phyloP scores from a whole-genome alignment of 768 basidiomycete species.

The Boletus rubropictus region DNA sequence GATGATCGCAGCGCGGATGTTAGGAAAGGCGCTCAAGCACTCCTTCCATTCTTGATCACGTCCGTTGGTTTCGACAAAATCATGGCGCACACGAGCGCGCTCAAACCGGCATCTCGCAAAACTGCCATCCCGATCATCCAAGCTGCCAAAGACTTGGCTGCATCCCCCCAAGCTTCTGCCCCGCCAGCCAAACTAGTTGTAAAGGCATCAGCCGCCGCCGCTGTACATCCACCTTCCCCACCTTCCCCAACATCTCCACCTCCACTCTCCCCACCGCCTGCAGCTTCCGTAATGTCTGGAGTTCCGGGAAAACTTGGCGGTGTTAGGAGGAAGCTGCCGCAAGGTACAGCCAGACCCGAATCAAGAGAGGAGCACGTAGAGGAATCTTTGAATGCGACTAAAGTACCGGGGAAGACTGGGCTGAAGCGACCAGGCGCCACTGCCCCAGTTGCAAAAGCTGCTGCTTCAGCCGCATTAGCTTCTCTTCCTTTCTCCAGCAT shows the following conservation, averaged over 20 bases:
- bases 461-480: slow-evolving; percentile 30
- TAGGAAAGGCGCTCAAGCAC: slow-evolving; percentile 80
- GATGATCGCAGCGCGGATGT: slow-evolving; percentile 92
- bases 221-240: slow-evolving; percentile 23
- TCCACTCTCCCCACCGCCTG: slow-evolving; percentile 42
- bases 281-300: slow-evolving; percentile 27
- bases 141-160: slow-evolving; percentile 55
- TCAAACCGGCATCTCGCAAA: slow-evolving; percentile 87
- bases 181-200: slow-evolving; percentile 27
- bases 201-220: slow-evolving; percentile 18
- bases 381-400: slow-evolving; percentile 31
- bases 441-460: slow-evolving; percentile 26
- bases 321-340: slow-evolving; percentile 68
- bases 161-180: slow-evolving; percentile 26
- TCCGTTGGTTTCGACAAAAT: slow-evolving; percentile 79
- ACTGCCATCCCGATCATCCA: slow-evolving; percentile 86
- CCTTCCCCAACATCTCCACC: slow-evolving; percentile 33
- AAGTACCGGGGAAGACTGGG: slow-evolving; percentile 34
- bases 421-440: slow-evolving; percentile 42
- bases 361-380: slow-evolving; percentile 35
- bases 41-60: slow-evolving; percentile 71
- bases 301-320: slow-evolving; percentile 47
- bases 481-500: slow-evolving; percentile 32
- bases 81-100: slow-evolving; percentile 74
- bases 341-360: slow-evolving; percentile 47